Conservation (phyloP, 2,329 filamentous ascomycete genomes). For the Ampelomyces quisqualis region DNA sequence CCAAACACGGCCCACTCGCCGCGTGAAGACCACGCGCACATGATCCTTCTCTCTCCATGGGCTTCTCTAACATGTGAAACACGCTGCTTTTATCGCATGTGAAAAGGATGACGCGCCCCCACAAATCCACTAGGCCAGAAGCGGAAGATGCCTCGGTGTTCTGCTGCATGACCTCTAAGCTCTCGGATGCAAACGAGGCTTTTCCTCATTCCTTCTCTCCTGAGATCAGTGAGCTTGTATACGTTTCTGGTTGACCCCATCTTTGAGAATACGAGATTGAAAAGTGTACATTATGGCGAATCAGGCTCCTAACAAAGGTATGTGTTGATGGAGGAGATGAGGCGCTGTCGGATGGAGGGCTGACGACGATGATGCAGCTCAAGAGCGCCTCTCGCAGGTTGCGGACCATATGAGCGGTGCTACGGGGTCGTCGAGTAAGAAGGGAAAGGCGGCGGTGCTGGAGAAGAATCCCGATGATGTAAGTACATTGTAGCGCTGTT, state of each 20-base stretch:
- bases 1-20: no score
- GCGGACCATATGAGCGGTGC: slow-evolving; percentile 55
- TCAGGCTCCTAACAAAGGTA: slow-evolving; percentile 36
- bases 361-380: slow-evolving; percentile 43
- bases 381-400: slow-evolving; percentile 61
- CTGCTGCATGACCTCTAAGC: slow-evolving; percentile 19
- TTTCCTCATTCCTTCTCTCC: slow-evolving; percentile 1
- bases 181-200: neutral
- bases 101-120: slow-evolving; percentile 19
- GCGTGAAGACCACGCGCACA: slow-evolving; percentile 1
- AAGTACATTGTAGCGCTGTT: slow-evolving; percentile 16
- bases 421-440: slow-evolving; percentile 27
- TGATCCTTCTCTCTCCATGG: no score
- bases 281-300: slow-evolving; percentile 39
- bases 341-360: neutral
- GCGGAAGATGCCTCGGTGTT: slow-evolving; percentile 19
- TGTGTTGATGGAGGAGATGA: neutral
- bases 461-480: slow-evolving; percentile 61
- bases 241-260: slow-evolving; percentile 1
- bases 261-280: no score
- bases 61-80: slow-evolving; percentile 27
- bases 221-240: slow-evolving; percentile 5
- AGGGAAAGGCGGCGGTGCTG: slow-evolving; percentile 48
- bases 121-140: slow-evolving; percentile 13
- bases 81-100: slow-evolving; percentile 16